Evolutionary conservation across 306 rosid species (phyloP).

Genomic region (Macrotyloma uniflorum): DNA sequence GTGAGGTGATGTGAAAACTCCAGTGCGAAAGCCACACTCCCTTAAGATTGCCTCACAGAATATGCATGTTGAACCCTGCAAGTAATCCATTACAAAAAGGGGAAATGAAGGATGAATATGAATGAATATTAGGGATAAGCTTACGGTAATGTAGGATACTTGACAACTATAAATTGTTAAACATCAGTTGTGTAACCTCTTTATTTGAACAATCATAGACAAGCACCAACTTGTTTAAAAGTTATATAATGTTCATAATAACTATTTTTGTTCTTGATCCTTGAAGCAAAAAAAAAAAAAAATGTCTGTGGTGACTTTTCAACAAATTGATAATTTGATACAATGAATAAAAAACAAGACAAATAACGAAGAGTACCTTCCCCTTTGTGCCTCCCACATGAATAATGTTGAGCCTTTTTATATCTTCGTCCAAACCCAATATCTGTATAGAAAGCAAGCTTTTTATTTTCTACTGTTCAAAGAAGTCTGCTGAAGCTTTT

Average conservation of each 20-base stretch:
- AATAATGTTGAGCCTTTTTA: slow-evolving; percentile 65
- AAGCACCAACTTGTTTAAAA: not conserved
- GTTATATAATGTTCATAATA: not conserved
- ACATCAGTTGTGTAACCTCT: not conserved
- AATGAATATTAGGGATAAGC: slow-evolving; percentile 14
- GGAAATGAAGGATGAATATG: slow-evolving; percentile 14
- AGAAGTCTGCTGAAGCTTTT: slow-evolving; percentile 9
- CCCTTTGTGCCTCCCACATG: slow-evolving; percentile 93
- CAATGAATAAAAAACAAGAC: not conserved
- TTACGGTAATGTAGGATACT: slow-evolving; percentile 25
- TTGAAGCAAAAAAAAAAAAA: slow-evolving; percentile 8
- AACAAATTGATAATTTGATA: slow-evolving; percentile 4
- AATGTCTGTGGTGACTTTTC: not conserved
- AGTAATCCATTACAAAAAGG: slow-evolving; percentile 24
- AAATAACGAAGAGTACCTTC: slow-evolving; percentile 53
- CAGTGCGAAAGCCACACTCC: slow-evolving; percentile 76
- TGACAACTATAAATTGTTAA: slow-evolving; percentile 7
- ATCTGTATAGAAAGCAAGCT: slow-evolving; percentile 52
- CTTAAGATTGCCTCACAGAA: slow-evolving; percentile 72
- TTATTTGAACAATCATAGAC: slow-evolving; percentile 27
- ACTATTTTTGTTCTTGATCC: slow-evolving; percentile 4
- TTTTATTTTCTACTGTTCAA: slow-evolving; percentile 18
- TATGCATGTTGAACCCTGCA: slow-evolving; percentile 74
- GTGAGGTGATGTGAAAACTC: slow-evolving; percentile 78
- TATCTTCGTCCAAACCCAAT: slow-evolving; percentile 61